Conservation (phyloP, 2,329 filamentous ascomycete genomes). For the Polytolypa hystricis region DNA sequence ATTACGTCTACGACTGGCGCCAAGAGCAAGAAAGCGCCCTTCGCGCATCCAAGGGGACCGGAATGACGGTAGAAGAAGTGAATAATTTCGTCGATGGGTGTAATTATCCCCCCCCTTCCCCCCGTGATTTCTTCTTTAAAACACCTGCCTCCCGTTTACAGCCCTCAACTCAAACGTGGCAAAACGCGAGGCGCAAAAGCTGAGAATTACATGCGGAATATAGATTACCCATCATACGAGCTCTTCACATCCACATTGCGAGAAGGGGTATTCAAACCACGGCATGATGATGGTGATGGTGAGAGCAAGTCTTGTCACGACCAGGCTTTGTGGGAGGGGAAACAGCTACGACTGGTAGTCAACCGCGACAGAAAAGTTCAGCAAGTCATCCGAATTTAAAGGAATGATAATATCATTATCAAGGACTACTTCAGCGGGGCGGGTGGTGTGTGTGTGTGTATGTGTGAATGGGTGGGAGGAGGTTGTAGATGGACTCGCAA, state of each 20-base stretch:
- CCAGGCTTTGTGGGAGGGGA: slow-evolving; percentile 32
- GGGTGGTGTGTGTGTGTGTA: too few relatives aligned
- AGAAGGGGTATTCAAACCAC: slow-evolving; percentile 42
- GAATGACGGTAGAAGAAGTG: slow-evolving; percentile 76
- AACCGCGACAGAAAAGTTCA: slow-evolving; percentile 50
- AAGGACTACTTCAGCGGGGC: too few relatives aligned
- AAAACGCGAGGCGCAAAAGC: too few relatives aligned
- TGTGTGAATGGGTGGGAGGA: too few relatives aligned
- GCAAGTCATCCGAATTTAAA: slow-evolving; percentile 42
- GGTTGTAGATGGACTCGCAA: too few relatives aligned
- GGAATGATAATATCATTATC: not conserved
- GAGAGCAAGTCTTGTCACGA: slow-evolving; percentile 3
- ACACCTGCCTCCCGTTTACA: too few relatives aligned
- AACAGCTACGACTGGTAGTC: slow-evolving; percentile 53
- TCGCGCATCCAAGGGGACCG: slow-evolving; percentile 53
- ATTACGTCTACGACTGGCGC: slow-evolving; percentile 76
- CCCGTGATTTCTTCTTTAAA: not conserved
- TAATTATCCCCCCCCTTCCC: slow-evolving; percentile 18
- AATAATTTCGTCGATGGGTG: slow-evolving; percentile 61
- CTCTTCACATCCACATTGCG: slow-evolving; percentile 52
- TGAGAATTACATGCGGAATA: too few relatives aligned
- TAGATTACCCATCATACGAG: slow-evolving; percentile 61
- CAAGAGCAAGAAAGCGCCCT: slow-evolving; percentile 67
- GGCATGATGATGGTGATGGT: slow-evolving; percentile 3
- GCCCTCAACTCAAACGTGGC: too few relatives aligned